Conservation (phyloP, 2,329 filamentous ascomycete species). For the Aspergillus fischeri region DNA sequence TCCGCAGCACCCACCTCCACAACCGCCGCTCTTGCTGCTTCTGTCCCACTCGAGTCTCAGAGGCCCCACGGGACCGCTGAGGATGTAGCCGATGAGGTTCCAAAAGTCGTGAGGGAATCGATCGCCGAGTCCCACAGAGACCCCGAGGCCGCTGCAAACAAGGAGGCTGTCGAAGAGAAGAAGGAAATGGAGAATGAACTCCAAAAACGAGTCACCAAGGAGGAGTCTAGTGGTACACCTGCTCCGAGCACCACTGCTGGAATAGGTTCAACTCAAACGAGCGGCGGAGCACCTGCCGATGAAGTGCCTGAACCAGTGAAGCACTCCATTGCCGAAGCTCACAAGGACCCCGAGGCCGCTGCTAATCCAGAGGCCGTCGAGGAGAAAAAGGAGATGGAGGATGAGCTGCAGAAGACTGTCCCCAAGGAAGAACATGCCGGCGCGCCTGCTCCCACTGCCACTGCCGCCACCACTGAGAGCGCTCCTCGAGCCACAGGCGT, state of each 20-base stretch:
- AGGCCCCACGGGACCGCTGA: constrained; percentile 19
- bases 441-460: constrained; percentile 33
- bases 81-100: constrained; percentile 31
- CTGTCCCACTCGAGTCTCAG: constrained; percentile 42
- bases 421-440: constrained; percentile 31
- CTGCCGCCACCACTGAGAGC: constrained; percentile 34
- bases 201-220: constrained; percentile 46
- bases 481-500: constrained; percentile 29
- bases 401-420: constrained; percentile 61
- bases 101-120: constrained; percentile 44
- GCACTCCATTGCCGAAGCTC: constrained; percentile 48
- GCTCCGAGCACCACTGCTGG: constrained; percentile 39
- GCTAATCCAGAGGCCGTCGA: constrained; percentile 65
- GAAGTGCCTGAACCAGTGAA: constrained; percentile 44
- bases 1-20: constrained; percentile 49
- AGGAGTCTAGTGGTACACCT: constrained; percentile 36
- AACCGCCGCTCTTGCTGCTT: constrained; percentile 42
- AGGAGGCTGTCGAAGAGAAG: constrained; percentile 70
- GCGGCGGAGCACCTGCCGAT: constrained; percentile 17
- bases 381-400: constrained; percentile 71
- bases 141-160: constrained; percentile 68
- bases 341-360: constrained; percentile 66
- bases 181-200: constrained; percentile 70
- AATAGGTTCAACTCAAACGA: constrained; percentile 34
- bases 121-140: constrained; percentile 50